Base-by-base conservation (phyloP, 805 yeast genomes). In the Kazachstania kunashirensis region DNA sequence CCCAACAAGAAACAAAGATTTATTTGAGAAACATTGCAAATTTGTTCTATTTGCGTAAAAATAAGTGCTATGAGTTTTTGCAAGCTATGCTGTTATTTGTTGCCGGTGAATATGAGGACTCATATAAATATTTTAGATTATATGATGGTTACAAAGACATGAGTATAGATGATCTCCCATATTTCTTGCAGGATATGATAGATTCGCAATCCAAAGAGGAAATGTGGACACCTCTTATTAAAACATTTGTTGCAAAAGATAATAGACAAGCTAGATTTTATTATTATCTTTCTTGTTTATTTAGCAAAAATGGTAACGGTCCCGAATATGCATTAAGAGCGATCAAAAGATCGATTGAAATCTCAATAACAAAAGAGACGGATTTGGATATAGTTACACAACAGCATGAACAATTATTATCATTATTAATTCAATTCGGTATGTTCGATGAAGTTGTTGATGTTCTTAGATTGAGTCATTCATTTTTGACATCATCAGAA, bases 361-460 rank as follows among this genome's bases (percentile, higher is more conserved):
- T 38, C 18, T 44, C 56, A 6, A 39, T 45, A 35, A 49, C 36
- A 24, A 40, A 42, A 14, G 42, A 29, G 0, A 36, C 10, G 13
- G 36, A 35, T 11, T 10, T 39, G 6, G 43, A 41, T 29, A 39
- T 44, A 29, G 34, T 39, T 12, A 38, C 37, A n/a, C 16, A 30
- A 14, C 63, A 58, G 31, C 43, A 53, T 31, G 38, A 39, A n/a
- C 56, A 52, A 29, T 48, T 54, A 35, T 37, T 58, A 19, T 45
- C 52, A 19, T 43, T 49, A 13, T 40, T 58, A 14, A 44, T 53
- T 19, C 38, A 49, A 8, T 56, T 56, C 28, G 29, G 43, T 14
- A 39, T 52, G 38, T 53, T 39, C 38, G 42, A 46, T 19, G 63
- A 58, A 37, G 51, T 53, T 5, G 26, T 58, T 11, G 60, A 57